Evolutionary conservation across 345 rosid genomes (phyloP).

Genomic region (Microthlaspi erraticum): DNA sequence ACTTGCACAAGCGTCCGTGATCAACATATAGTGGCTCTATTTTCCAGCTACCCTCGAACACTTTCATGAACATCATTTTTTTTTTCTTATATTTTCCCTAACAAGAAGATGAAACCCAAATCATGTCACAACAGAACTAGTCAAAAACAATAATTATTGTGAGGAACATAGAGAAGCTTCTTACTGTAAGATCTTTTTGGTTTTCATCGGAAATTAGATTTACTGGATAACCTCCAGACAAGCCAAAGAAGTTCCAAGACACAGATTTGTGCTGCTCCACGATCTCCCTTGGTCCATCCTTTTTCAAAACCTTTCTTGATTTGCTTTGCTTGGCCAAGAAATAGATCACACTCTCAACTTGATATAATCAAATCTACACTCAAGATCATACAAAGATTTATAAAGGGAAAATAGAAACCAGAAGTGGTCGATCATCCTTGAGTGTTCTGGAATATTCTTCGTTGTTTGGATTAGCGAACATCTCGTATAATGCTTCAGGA

Average conservation of each 20-base stretch:
- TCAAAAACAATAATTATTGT: background rate
- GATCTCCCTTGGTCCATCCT: constrained; percentile 27
- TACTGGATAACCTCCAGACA: background rate
- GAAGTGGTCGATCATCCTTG: background rate
- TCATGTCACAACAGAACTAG: background rate
- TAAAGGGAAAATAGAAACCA: background rate
- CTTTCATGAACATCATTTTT: constrained; percentile 71
- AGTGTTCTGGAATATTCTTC: background rate
- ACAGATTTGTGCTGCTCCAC: background rate
- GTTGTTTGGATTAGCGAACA: constrained; percentile 6
- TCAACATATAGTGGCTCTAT: constrained; percentile 71
- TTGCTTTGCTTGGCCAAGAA: background rate
- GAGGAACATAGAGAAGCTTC: background rate
- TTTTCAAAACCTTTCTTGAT: constrained; percentile 23
- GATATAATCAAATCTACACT: background rate
- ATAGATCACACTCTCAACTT: background rate
- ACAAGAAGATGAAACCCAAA: background rate
- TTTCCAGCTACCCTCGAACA: constrained; percentile 74
- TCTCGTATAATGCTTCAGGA: constrained; percentile 6
- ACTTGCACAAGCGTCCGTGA: constrained; percentile 55
- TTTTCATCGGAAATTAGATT: constrained; percentile 8
- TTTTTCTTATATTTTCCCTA: constrained; percentile 73
- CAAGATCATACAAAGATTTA: background rate
- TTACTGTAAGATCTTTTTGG: background rate
- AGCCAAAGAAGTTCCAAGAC: background rate